Base-by-base conservation (phyloP, 352 stramenopile genomes). In the Pythium monospermum region DNA sequence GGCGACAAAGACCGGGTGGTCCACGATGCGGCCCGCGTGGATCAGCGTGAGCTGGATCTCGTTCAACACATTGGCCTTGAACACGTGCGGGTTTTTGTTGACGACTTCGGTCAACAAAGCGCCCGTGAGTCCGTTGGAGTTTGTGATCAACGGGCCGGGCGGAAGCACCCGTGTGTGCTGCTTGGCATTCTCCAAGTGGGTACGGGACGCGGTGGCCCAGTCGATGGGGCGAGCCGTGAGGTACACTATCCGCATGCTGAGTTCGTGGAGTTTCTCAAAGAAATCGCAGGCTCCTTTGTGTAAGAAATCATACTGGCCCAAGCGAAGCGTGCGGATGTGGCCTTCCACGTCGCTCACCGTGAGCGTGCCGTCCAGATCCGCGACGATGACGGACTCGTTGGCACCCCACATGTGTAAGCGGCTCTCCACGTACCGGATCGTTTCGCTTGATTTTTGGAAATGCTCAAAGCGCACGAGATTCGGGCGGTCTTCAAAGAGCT, bases 331-430 rank as follows among this genome's bases (percentile, higher is more conserved):
- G 22, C 82, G 79, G 55, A 93, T 93, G 61, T 93, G 82, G 38
- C 82, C 82, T 55, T 93, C 82, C 12, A 93, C 77, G 47, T 93
- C 82, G 59, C 75, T 93, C 47, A 90, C 87, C 1, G 82, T 93
- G 35, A 93, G 69, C 18, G 82, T 93, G 15, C 82, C 82, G 50
- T 93, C 82, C 55, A 93, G 69, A 49, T 93, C 82, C 12, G 78
- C 80, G 15, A 93, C 76, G 23, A 91, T 73, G n/a, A 83, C 71
- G 15, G 76, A 87, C 52, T 90, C 82, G 46, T 92, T 87, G 5
- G 82, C 73, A 2, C 73, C 71, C 82, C 82, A 92, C 0, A 92
- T 44, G 61, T 89, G 76, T 36, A 93, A 64, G 26, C 81, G 76
- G 32, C 73, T 63, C 46, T 93, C 83, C 15, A 93, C 68, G 30